Evolutionary conservation across 208 protist species (phyloP), one percentile per base, ranked within the genome.

Genomic region (Trypanosoma avium): DNA sequence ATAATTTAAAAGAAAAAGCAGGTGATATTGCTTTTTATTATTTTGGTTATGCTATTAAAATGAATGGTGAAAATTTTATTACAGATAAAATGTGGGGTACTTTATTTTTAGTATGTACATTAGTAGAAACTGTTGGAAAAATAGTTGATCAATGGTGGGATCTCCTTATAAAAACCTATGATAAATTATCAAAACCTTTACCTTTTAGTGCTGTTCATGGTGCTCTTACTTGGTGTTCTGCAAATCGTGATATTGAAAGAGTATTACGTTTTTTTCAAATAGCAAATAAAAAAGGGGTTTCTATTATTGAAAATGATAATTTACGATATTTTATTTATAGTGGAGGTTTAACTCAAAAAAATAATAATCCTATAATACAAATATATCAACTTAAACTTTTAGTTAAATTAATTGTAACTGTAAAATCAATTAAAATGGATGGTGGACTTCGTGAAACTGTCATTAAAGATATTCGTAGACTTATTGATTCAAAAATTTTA

Each of bases 71-170:
- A 12, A 52, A 66, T 32, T 81, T 82, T 58, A 49, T 70, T 33
- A 75, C 59, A 29, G 56, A 73, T 58, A 36, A 67, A 5, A 35
- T 86, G 48, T 95, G 88, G 88, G 70, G 76, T 10, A 36, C 67
- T 7, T 82, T 88, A 32, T 85, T 94, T 61, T 53, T 63, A 26
- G 58, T 82, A 0, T 79, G 77, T 61, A 75, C 81, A 7, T 49
- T 85, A 40, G 57, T 61, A 32, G 76, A 90, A 33, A 66, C 77
- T 26, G 77, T 84, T 17, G 80, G 80, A n/a, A 90, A 82, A 58
- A 75, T 95, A 40, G 66, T 95, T 47, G 81, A 91, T 43, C 75
- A 92, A 36, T 95, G 89, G 86, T 95, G 86, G 84, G 26, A 74
- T 67, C 52, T 74, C 53, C 22, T 63, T 32, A 15, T 77, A 13